Percentiles rank a stretch among this genome's conserved stretches.
These are phyloP conservation scores for Aspergillus latus DNA, from an alignment of 2,329 filamentous ascomycete species.

Conservation along the genomic window DNA sequence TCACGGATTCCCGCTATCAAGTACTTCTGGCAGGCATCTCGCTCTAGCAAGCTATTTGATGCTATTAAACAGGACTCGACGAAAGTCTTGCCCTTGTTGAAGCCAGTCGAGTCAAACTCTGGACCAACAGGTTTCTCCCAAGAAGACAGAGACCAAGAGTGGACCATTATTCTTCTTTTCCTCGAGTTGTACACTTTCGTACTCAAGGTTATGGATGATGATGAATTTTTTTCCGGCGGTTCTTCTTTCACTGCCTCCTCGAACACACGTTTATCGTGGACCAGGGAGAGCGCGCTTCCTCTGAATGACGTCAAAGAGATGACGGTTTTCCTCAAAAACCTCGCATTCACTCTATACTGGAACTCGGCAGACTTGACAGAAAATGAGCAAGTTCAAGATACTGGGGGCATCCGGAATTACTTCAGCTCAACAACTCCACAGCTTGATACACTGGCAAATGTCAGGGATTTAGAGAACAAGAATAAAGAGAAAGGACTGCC, in stretches of 20 bases:
- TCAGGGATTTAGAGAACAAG: conserved; percentile 39
- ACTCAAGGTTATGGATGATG: conserved; percentile 88
- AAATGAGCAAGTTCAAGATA: conserved; percentile 38
- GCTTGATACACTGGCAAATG: conserved; percentile 25
- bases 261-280: conserved; percentile 56
- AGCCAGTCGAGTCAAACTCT: conserved; percentile 45
- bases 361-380: conserved; percentile 66
- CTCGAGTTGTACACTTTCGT: conserved; percentile 93
- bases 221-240: conserved; percentile 78
- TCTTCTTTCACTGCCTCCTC: conserved; percentile 45
- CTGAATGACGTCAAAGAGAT: conserved; percentile 70
- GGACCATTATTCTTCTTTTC: conserved; percentile 86
- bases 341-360: conserved; percentile 87
- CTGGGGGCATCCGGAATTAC: conserved; percentile 48
- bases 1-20: conserved; percentile 65
- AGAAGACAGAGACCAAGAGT: conserved; percentile 64
- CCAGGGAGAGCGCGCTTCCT: conserved; percentile 65
- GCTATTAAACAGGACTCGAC: conserved; percentile 58
- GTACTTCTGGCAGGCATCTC: conserved; percentile 77
- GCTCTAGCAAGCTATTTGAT: conserved; percentile 57
- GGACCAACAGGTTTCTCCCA: conserved; percentile 25
- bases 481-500: conserved; percentile 53
- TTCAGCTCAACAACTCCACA: conserved; percentile 37
- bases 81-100: conserved; percentile 58
- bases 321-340: conserved; percentile 82